Conservation (phyloP, 345 rosid species). For the Gossypium bickii region DNA sequence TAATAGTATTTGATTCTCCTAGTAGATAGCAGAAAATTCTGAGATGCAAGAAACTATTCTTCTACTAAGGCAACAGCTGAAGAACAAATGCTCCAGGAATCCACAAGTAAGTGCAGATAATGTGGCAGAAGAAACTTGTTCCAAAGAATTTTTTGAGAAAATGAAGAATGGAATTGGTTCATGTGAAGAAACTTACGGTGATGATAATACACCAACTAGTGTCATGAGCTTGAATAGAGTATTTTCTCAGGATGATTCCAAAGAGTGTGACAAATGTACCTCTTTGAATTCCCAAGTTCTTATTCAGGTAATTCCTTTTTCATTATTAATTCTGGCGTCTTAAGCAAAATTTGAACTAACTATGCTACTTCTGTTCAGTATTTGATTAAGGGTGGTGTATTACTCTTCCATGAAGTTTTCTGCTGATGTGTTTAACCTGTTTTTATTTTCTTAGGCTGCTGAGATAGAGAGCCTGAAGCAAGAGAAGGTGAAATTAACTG, state of each 20-base stretch:
- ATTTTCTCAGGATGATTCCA: conserved; percentile 57
- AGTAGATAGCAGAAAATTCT: conserved; percentile 49
- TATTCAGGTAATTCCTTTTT: conserved; percentile 34
- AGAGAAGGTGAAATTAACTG: conserved; percentile 40
- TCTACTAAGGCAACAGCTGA: conserved; percentile 49
- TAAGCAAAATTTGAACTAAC: conserved; percentile 3
- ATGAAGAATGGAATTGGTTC: conserved; percentile 25
- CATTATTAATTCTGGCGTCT: conserved; percentile 8
- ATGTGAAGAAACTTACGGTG: conserved; percentile 36
- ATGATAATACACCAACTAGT: conserved; percentile 53
- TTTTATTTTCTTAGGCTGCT: conserved; percentile 37
- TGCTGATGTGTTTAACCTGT: background rate
- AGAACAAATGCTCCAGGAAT: conserved; percentile 27
- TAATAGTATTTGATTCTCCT: background rate
- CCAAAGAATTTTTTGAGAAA: conserved; percentile 18
- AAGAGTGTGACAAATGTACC: conserved; percentile 36
- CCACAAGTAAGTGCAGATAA: conserved; percentile 32
- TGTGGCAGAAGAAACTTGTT: conserved; percentile 15
- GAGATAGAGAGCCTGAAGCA: conserved; percentile 55
- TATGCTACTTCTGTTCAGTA: conserved; percentile 8
- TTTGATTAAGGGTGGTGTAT: background rate
- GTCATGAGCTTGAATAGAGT: conserved; percentile 61
- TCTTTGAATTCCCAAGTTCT: conserved; percentile 40
- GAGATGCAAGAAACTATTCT: conserved; percentile 64
- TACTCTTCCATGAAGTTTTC: background rate